These are phyloP conservation scores for Physocladia obscura DNA, from an alignment of 192 early-diverging fungal genomes.

Conservation along the genomic window DNA sequence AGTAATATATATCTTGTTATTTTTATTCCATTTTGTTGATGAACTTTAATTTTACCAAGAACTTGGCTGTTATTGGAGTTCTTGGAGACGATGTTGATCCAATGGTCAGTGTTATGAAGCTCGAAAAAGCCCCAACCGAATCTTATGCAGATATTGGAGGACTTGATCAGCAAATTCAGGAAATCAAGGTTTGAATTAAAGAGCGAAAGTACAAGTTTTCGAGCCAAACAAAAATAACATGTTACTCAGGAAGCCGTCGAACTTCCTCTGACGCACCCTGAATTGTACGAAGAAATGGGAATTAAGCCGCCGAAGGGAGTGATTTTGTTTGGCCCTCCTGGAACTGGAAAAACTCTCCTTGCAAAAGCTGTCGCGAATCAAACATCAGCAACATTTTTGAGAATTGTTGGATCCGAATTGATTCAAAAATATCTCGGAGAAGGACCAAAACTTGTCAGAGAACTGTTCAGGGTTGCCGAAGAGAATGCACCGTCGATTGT, in stretches of 20 bases:
- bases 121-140: constrained; percentile 95
- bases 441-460: constrained; percentile 95
- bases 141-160: constrained; percentile 98
- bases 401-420: constrained; percentile 96
- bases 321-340: constrained; percentile 97
- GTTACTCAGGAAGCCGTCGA: constrained; percentile 93
- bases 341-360: constrained; percentile 97
- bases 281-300: constrained; percentile 96
- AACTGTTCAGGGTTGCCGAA: constrained; percentile 92
- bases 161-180: constrained; percentile 94
- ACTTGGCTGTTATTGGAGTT: constrained; percentile 78
- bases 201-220: not conserved
- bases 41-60: not conserved
- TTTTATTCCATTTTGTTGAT: not conserved
- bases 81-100: constrained; percentile 93
- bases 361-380: constrained; percentile 99
- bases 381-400: constrained; percentile 93
- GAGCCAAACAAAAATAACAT: no score
- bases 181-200: constrained; percentile 65
- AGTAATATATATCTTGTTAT: not conserved
- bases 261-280: constrained; percentile 95
- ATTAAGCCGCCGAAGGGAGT: constrained; percentile 98
- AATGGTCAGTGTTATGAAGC: constrained; percentile 99
- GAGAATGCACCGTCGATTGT: constrained; percentile 98
- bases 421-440: constrained; percentile 99